Evolutionary conservation across 257 asterid genomes (phyloP).

Genomic region (Rubia yunnanensis): DNA sequence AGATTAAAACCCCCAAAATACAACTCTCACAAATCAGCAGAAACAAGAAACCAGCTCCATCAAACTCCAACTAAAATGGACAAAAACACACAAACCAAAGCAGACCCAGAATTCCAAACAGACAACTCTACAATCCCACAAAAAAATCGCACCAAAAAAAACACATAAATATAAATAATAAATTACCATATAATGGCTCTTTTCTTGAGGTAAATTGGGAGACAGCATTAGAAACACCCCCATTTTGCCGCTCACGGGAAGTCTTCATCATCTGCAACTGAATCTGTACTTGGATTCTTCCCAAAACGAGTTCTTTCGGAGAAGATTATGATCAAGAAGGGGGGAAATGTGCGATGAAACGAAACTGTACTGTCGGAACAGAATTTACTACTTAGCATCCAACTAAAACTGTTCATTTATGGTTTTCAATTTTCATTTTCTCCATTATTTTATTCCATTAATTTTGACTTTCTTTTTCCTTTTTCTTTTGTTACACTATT

Average conservation of each 20-base stretch:
- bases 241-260: constrained; percentile 4
- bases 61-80: background rate
- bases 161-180: background rate
- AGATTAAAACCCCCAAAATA: background rate
- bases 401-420: background rate
- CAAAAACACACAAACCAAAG: background rate
- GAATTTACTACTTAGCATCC: background rate
- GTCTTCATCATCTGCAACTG: constrained; percentile 8
- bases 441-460: background rate
- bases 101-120: background rate
- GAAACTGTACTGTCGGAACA: constrained; percentile 5
- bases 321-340: background rate
- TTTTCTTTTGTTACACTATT: background rate
- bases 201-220: background rate
- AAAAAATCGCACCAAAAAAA: background rate
- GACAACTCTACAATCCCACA: background rate
- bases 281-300: background rate
- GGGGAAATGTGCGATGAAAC: background rate
- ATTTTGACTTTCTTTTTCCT: background rate
- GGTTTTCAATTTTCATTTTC: background rate
- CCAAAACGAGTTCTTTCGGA: no score
- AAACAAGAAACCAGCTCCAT: background rate
- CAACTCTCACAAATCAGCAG: background rate
- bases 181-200: constrained; percentile 4
- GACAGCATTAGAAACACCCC: background rate